Evolutionary conservation across 2,329 filamentous ascomycete genomes (phyloP).

Genomic region (Aspergillus tamarii): DNA sequence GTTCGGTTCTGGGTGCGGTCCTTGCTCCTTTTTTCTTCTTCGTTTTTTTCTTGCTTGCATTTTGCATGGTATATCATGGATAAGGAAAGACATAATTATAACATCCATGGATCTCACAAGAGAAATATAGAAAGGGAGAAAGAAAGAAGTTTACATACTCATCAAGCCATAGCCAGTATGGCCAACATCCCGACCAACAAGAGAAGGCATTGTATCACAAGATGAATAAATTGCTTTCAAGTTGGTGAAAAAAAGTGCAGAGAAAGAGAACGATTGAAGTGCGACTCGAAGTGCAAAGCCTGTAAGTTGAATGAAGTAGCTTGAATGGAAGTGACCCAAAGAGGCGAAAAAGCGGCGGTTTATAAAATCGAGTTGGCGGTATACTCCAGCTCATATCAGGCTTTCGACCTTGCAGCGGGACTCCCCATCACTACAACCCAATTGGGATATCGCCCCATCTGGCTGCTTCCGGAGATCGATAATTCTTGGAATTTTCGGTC

Average conservation of each 20-base stretch:
- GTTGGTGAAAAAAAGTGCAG: background rate
- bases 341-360: background rate
- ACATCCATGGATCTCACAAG: background rate
- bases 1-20: no score
- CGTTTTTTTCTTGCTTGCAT: background rate
- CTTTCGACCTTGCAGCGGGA: background rate
- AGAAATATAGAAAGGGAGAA: background rate
- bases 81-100: background rate
- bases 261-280: background rate
- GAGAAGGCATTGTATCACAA: conserved; percentile 30
- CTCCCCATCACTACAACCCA: background rate
- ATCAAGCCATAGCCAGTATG: conserved; percentile 60
- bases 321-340: background rate
- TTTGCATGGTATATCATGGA: background rate
- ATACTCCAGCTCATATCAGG: background rate
- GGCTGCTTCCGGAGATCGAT: background rate
- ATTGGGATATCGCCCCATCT: background rate
- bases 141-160: conserved; percentile 41
- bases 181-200: conserved; percentile 46
- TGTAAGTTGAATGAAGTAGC: background rate
- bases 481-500: background rate
- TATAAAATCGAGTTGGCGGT: background rate
- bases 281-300: background rate
- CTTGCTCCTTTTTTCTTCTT: no score
- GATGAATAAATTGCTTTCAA: background rate